phyloP scores from a whole-genome alignment of 306 rosid species.

The Inga oerstediana region DNA sequence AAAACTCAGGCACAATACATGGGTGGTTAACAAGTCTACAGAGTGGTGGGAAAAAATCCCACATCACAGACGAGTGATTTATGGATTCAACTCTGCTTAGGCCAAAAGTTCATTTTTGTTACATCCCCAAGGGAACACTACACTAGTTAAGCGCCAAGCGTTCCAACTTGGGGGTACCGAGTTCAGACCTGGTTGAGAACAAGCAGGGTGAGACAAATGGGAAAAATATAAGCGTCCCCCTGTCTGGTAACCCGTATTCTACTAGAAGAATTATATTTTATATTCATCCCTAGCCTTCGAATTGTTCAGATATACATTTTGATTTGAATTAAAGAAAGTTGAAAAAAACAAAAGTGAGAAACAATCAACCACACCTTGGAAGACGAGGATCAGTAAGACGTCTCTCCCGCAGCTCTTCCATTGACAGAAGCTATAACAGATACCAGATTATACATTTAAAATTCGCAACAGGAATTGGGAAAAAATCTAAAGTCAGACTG shows the following conservation, averaged over 20 bases:
- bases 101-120: conserved; percentile 10
- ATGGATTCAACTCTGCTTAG: not conserved
- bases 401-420: conserved; percentile 85
- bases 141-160: not conserved
- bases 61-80: not conserved
- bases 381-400: conserved; percentile 83
- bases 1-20: not conserved
- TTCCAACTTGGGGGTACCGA: not conserved
- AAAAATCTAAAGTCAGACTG: conserved; percentile 5
- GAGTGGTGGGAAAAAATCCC: not conserved
- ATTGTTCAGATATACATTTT: conserved; percentile 7
- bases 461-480: conserved; percentile 4
- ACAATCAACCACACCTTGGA: conserved; percentile 63
- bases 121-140: conserved; percentile 9
- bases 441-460: conserved; percentile 14
- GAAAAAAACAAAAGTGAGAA: not conserved
- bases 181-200: conserved; percentile 7
- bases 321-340: not conserved
- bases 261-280: not conserved
- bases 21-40: not conserved
- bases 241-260: conserved; percentile 21
- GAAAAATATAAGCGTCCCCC: not conserved
- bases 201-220: not conserved
- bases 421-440: conserved; percentile 66
- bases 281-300: conserved; percentile 12